phyloP scores from a whole-genome alignment of 305 asterid genomes.

The Withania somnifera region DNA sequence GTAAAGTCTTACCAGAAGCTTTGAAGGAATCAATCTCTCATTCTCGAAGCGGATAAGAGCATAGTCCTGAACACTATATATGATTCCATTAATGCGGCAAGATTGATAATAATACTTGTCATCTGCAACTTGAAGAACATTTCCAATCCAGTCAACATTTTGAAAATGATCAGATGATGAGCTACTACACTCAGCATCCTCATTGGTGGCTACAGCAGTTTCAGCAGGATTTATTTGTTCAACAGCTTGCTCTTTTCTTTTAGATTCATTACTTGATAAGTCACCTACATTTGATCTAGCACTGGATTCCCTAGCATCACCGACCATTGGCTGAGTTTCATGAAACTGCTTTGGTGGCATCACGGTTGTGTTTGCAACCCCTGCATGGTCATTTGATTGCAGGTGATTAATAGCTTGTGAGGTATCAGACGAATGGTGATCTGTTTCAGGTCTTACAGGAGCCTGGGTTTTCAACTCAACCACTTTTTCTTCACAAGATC shows the following conservation, averaged over 20 bases:
- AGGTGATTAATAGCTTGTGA: conserved; percentile 20
- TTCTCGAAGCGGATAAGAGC: conserved; percentile 47
- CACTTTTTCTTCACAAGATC: conserved; percentile 18
- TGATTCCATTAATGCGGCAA: conserved; percentile 60
- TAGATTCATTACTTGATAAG: conserved; percentile 19
- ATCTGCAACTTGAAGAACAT: conserved; percentile 44
- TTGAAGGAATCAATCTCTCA: conserved; percentile 57
- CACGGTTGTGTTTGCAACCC: conserved; percentile 15
- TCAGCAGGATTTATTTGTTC: conserved; percentile 32
- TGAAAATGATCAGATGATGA: conserved; percentile 32
- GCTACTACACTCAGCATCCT: conserved; percentile 18
- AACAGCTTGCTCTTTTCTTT: conserved; percentile 23
- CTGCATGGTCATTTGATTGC: conserved; percentile 12
- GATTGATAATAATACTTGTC: conserved; percentile 53
- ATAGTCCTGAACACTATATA: conserved; percentile 49
- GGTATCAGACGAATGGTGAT: conserved; percentile 19
- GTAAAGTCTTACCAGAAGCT: conserved; percentile 55
- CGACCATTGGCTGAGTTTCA: conserved; percentile 18
- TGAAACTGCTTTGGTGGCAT: conserved; percentile 24
- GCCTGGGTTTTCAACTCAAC: conserved; percentile 27
- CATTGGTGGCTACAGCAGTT: conserved; percentile 24
- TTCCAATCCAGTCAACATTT: conserved; percentile 64
- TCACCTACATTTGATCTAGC: conserved; percentile 26
- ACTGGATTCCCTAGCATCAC: conserved; percentile 26
- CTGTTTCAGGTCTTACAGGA: conserved; percentile 17